Evolutionary conservation across 2,329 filamentous ascomycete species (phyloP).

Genomic region (Acrocalymma vagum): DNA sequence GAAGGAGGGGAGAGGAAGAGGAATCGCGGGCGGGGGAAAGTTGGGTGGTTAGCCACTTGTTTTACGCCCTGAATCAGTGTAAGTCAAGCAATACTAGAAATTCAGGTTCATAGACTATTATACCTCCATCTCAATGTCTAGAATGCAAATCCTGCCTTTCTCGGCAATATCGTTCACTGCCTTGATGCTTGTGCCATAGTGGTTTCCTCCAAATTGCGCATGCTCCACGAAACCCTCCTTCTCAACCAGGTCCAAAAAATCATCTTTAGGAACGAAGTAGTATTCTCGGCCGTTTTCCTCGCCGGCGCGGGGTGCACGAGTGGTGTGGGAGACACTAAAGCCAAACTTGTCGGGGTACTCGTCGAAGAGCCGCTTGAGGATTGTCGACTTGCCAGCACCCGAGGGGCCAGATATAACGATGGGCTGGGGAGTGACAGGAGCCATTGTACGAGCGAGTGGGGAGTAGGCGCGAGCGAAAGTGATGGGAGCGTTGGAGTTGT

Average conservation of each 20-base stretch:
- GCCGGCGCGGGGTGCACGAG: constrained; percentile 76
- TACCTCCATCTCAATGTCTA: constrained; percentile 98
- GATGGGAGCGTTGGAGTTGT: background rate
- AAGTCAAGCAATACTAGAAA: background rate
- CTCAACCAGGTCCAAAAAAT: constrained; percentile 62
- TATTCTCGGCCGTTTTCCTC: constrained; percentile 83
- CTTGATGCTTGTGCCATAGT: constrained; percentile 84
- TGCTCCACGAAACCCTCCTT: constrained; percentile 81
- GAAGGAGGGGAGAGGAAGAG: constrained; percentile 86
- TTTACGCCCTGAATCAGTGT: constrained; percentile 74
- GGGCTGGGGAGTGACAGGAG: constrained; percentile 52
- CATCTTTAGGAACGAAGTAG: constrained; percentile 67
- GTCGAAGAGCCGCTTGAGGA: constrained; percentile 76
- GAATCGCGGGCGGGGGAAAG: constrained; percentile 75
- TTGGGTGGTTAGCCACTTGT: constrained; percentile 79
- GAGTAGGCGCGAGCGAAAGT: constrained; percentile 14
- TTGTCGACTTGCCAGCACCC: constrained; percentile 83
- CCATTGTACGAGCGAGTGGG: constrained; percentile 28
- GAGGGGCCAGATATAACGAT: constrained; percentile 83
- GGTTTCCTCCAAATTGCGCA: constrained; percentile 84
- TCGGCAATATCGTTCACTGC: constrained; percentile 79
- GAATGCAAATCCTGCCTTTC: constrained; percentile 77
- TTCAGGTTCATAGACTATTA: background rate
- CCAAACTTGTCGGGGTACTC: constrained; percentile 73
- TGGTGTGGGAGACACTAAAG: constrained; percentile 74